Base-by-base conservation (phyloP, 2,329 filamentous ascomycete genomes). In the Albophoma yamanashiensis region DNA sequence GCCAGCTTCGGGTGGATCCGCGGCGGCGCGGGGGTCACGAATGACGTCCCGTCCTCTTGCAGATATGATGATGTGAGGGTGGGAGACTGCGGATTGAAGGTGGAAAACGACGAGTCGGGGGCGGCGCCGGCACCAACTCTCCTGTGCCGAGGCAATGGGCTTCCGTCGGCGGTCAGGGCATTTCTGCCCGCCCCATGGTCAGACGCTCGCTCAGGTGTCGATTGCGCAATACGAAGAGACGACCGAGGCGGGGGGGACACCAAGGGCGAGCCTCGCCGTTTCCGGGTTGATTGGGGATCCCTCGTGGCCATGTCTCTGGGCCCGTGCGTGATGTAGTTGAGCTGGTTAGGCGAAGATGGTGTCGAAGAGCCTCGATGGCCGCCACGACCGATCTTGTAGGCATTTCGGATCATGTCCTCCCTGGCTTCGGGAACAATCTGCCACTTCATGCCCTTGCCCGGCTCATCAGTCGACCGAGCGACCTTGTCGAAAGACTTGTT, bases 371-470 rank as follows among this genome's bases (percentile, higher is more conserved):
- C 86, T 62, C 85, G 79, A 65, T 87, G 84, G 4, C 84, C 85
- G 57, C 85, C 84, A 55, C 83, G 79, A 22, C 85, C 84, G 22
- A 84, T 81, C 59, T 82, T 80, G 66, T 78, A 83, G 1, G 83
- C 82, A 66, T 89, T 90, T 71, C 89, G 89, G 62, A 91, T 82
- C 79, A 97, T 96, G 58, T 96, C 93, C 22, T 97, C 91, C 56
- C 89, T 86, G 64, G 88, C 83, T 64, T 95, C 90, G 1, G 89
- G 82, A 4, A 91, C 86, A 69, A 99, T 92, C 74, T 93, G 91
- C 94, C 94, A 99, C 72, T 97, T 97, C 92, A 97, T 97, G 36
- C 94, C 94, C 73, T 99, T 99, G 15, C 94, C 94, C 27, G 94
- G 94, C 71, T 99, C 94, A 67, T 97, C 91, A 0, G 92, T 96